A percentile compares a stretch with the other conserved stretches of the same genome.
phyloP scores from a whole-genome alignment of 257 asterid species.

The Anisodus tanguticus region DNA sequence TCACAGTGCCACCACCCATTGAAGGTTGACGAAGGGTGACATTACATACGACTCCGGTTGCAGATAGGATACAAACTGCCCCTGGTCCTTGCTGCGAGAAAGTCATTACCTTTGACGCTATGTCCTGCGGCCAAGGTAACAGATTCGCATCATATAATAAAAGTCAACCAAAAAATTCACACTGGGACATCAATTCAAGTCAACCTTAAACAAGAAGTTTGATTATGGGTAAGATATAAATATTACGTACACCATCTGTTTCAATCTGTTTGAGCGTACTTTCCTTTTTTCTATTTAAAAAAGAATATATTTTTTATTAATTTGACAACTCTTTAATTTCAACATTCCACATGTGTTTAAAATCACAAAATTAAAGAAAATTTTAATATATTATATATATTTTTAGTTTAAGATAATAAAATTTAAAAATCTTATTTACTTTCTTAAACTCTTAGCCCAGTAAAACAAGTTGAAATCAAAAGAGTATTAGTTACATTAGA shows the following conservation, averaged over 20 bases:
- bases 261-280: too few relatives aligned
- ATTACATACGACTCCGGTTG: slow-evolving; percentile 79
- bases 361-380: too few relatives aligned
- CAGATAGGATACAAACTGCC: slow-evolving; percentile 77
- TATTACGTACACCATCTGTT: too few relatives aligned
- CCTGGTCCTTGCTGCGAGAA: slow-evolving; percentile 93
- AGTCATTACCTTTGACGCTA: slow-evolving; percentile 69
- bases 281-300: too few relatives aligned
- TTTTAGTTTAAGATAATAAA: too few relatives aligned
- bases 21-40: slow-evolving; percentile 84
- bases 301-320: too few relatives aligned
- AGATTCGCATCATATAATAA: background rate
- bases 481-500: background rate
- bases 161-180: background rate
- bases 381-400: too few relatives aligned
- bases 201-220: background rate
- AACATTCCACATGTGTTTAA: too few relatives aligned
- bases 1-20: slow-evolving; percentile 74
- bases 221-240: background rate
- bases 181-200: background rate
- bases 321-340: too few relatives aligned
- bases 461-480: too few relatives aligned
- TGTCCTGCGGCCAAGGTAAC: slow-evolving; percentile 57
- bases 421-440: too few relatives aligned
- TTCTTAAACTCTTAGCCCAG: too few relatives aligned